Base-by-base conservation (phyloP, 441 rosid species). In the Adansonia gregorii region DNA sequence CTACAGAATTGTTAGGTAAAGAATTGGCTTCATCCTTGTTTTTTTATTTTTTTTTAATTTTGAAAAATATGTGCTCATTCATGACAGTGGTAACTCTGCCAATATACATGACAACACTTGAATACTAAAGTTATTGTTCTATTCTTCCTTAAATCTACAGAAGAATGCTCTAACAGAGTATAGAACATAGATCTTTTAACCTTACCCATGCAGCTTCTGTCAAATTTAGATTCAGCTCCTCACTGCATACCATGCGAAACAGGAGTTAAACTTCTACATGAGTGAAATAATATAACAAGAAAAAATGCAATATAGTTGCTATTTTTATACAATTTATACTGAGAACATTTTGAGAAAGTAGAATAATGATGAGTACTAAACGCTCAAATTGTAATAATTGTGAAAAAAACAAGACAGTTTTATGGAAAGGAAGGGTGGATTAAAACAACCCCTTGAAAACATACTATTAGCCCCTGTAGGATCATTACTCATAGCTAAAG, bases 191-290 rank as follows among this genome's bases (percentile, higher is more conserved):
- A 59, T 59, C 10, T 41, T 59, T 73, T 65, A 22, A 71, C 78
- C 89, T 86, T 89, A 95, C 98, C 99, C 97, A 89, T 68, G 99
- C 98, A 83, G 98, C 98, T 82, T 95, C 99, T 56, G 92, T 92
- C 87, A 95, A 87, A 87, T 95, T 95, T 73, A 94, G 85, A 84
- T 68, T 76, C 85, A 95, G 88, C 81, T 90, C 95, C 89, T 92
- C 95, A 78, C 97, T 95, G 93, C 93, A 90, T 60, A 68, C 6
- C 76, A 76, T 17, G 77, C 19, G 77, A 76, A 84, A 48, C 51
- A 35, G 20, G 76, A 69, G 35, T 66, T 39, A 72, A 72, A 72
- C 19, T 54, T 64, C 70, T 41, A 60, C 63, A 22, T 63, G 41
- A 76, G 60, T 5, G 6, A 55, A 54, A 72, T 17, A 55, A 17